Base-by-base conservation (phyloP, 2,329 filamentous ascomycete species). In the Periconia sp. region DNA sequence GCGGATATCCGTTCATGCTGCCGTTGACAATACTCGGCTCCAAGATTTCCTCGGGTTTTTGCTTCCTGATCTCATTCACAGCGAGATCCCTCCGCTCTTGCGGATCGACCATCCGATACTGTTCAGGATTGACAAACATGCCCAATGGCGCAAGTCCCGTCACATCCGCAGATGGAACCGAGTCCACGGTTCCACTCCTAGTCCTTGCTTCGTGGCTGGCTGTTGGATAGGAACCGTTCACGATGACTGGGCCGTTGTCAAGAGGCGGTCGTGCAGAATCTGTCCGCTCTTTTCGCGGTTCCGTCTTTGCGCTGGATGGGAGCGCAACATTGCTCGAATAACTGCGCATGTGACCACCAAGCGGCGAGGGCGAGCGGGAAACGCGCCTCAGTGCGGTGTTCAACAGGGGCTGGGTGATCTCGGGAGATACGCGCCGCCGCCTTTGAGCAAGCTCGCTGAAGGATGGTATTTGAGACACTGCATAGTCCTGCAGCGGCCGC, bases 301-400 rank as follows among this genome's bases (percentile, higher is more conserved):
- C 61, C 14, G 53, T 50, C 9, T 37, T 46, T 9, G 55, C 41
- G 11, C 54, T 45, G 30, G 45, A 44, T 41, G 58, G 61, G 11
- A 60, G 57, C 17, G 61, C 41, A 5, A 66, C 54, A 30, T 62
- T 63, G 8, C 63, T 73, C 6, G 75, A 75, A 41, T 76, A 75
- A 43, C 71, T 77, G 44, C 76, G 68, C 46, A 74, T 58, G 49
- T 78, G 75, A 6, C 71, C 71, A 3, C 74, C 73, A 30, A 80
- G 68, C 1, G 79, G 78, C 3, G 79, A 81, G 17, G 79, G 78
- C 17, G 79, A 81, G 27, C 78, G 69, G 15, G 75, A 77, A 9
- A 68, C 62, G 35, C 70, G 68, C 37, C 68, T 61, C 49, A 72
- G 51, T 2, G 70, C 70, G 42, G 71, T 73, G 49, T 70, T 67